Conservation (phyloP, 2,329 filamentous ascomycete species). For the Talaromyces sp. region DNA sequence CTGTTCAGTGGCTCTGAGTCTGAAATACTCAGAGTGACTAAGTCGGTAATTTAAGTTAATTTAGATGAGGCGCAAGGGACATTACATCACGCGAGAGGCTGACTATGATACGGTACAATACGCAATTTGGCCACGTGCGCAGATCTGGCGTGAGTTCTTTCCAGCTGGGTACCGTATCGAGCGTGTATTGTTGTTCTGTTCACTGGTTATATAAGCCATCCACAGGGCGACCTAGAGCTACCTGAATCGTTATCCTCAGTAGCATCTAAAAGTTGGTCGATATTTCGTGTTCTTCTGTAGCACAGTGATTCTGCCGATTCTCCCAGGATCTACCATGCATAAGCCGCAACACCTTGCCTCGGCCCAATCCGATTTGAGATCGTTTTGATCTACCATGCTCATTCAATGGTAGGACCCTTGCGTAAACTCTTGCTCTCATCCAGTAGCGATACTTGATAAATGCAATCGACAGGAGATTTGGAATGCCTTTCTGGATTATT, state of each 20-base stretch:
- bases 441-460: neutral
- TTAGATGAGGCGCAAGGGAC: neutral
- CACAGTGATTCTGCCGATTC: neutral
- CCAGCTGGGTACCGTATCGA: neutral
- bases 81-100: slow-evolving; percentile 1
- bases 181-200: neutral
- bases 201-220: too few relatives aligned
- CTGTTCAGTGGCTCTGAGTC: neutral
- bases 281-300: neutral
- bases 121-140: slow-evolving; percentile 8
- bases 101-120: neutral
- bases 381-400: neutral
- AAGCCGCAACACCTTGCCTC: neutral
- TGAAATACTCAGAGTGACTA: too few relatives aligned
- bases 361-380: neutral
- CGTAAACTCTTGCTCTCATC: neutral
- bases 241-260: too few relatives aligned
- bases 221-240: too few relatives aligned
- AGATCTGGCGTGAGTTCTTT: neutral
- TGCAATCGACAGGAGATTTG: neutral
- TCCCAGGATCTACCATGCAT: neutral
- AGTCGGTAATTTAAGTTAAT: neutral
- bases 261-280: too few relatives aligned
- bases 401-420: neutral
- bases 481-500: neutral